Percentiles rank a stretch among this genome's conserved stretches.
These are phyloP conservation scores for Dentiscutata heterogama DNA, from an alignment of 371 early-diverging fungal species.

Conservation along the genomic window DNA sequence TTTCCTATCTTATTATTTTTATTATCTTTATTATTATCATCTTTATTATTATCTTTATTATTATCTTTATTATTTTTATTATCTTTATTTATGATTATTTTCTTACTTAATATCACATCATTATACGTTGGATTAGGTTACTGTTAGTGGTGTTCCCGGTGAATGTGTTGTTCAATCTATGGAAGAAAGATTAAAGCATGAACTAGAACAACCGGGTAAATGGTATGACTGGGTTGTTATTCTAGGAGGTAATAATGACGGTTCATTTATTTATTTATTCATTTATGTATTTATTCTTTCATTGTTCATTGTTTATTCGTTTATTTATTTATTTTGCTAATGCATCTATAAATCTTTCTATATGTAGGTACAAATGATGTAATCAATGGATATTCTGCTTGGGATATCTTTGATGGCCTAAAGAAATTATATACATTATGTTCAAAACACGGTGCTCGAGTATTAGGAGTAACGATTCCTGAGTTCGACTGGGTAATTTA, in stretches of 20 bases:
- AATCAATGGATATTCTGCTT: constrained; percentile 41
- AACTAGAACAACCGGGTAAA: constrained; percentile 45
- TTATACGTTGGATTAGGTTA: constrained; percentile 26
- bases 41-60: neutral
- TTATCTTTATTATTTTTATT: neutral
- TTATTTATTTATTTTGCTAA: neutral
- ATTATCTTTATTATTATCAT: neutral
- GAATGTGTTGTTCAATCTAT: constrained; percentile 31
- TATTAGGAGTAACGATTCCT: constrained; percentile 40
- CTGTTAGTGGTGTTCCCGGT: constrained; percentile 46
- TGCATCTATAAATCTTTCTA: no score
- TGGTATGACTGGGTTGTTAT: constrained; percentile 46
- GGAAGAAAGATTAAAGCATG: constrained; percentile 45
- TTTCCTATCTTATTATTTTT: neutral
- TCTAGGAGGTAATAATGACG: constrained; percentile 29
- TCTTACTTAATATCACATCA: neutral
- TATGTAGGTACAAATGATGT: constrained; percentile 39
- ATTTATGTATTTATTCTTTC: neutral
- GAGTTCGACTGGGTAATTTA: constrained; percentile 44
- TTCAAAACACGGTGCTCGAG: constrained; percentile 40
- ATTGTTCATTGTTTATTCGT: neutral
- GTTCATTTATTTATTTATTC: neutral
- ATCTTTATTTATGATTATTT: neutral
- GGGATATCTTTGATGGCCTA: constrained; percentile 41
- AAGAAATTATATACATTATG: constrained; percentile 38